Percentiles rank a stretch among this genome's conserved stretches.
These are phyloP conservation scores for Leccinum insolens DNA, from an alignment of 1,284 basidiomycete genomes.

Conservation along the genomic window DNA sequence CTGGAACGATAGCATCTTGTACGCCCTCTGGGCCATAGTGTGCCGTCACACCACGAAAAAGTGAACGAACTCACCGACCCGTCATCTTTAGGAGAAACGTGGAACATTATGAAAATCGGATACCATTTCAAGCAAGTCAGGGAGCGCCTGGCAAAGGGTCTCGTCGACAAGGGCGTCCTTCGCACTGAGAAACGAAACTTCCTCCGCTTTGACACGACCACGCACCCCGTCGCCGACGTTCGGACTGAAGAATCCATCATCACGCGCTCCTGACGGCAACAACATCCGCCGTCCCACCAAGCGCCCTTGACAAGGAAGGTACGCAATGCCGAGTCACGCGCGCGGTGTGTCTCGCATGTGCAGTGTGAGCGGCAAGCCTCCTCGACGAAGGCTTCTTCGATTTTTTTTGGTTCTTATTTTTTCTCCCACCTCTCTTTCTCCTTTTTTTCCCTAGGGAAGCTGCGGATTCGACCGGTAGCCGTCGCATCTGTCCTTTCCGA, in stretches of 20 bases:
- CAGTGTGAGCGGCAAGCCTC: constrained; percentile 83
- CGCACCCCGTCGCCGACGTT: constrained; percentile 91
- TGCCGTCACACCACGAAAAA: neutral
- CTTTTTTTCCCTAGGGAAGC: neutral
- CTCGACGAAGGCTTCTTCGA: constrained; percentile 52
- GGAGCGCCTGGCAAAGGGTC: constrained; percentile 94
- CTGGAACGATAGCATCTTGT: constrained; percentile 99
- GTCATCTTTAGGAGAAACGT: constrained; percentile 81
- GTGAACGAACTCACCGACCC: constrained; percentile 1
- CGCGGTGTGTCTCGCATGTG: constrained; percentile 53
- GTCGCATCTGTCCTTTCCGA: neutral
- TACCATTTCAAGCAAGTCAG: constrained; percentile 98
- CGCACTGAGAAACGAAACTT: constrained; percentile 98
- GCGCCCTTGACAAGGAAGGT: constrained; percentile 76
- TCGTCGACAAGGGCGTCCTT: constrained; percentile 97
- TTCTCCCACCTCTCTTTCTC: constrained; percentile 3
- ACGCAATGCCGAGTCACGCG: constrained; percentile 69
- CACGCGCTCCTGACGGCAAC: constrained; percentile 74
- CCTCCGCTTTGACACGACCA: constrained; percentile 98
- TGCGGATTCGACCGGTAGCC: neutral
- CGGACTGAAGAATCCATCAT: constrained; percentile 87
- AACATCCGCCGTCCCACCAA: constrained; percentile 51
- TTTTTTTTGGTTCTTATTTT: neutral
- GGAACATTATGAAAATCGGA: constrained; percentile 98
- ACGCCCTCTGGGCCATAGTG: constrained; percentile 67